Evolutionary conservation across 768 basidiomycete genomes (phyloP), one percentile per base, ranked within the genome.

Genomic region (Leccinum broughii): DNA sequence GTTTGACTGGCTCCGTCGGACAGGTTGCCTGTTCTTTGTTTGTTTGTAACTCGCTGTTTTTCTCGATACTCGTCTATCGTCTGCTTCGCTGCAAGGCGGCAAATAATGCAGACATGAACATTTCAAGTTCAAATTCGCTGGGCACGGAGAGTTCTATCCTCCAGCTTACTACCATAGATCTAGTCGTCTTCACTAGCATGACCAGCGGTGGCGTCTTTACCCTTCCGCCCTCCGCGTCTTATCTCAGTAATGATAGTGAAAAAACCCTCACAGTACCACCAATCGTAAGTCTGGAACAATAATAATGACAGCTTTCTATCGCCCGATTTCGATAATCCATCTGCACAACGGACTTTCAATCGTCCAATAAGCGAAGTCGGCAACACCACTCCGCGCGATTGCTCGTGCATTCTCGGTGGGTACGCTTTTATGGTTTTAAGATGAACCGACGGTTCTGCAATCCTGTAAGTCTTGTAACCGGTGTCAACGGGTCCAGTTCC

Each of bases 11-110:
- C 0, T 53, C 53, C 15, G 30, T 56, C 53, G n/a, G 26, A 55
- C 53, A 67, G 67, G 46, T 66, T 34, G 62, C 59, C 17, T 65
- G 48, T 26, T 65, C 60, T 30, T 35, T 65, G 14, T 58, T 64
- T 13, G 59, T 62, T 32, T 66, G 64, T 34, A 66, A 62, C 57
- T 54, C 59, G 0, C 37, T 66, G 10, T 67, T 62, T 15, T 34
- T 59, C 37, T 54, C 57, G 24, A 54, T 24, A 44, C 53, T 61
- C 35, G 11, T 57, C 28, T 66, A 62, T 56, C 64, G 61, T 6
- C 20, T 53, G 39, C 26, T 61, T 13, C 62, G 17, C 30, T 56
- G 53, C 41, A 41, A 52, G 4, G 53, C 22, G 14, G 8, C 20
- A 24, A 32, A 8, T 3, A 22, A 49, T 35, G n/a, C 44, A 6